These are phyloP conservation scores for Malus sieversii DNA, from an alignment of 306 rosid species.

Conservation along the genomic window DNA sequence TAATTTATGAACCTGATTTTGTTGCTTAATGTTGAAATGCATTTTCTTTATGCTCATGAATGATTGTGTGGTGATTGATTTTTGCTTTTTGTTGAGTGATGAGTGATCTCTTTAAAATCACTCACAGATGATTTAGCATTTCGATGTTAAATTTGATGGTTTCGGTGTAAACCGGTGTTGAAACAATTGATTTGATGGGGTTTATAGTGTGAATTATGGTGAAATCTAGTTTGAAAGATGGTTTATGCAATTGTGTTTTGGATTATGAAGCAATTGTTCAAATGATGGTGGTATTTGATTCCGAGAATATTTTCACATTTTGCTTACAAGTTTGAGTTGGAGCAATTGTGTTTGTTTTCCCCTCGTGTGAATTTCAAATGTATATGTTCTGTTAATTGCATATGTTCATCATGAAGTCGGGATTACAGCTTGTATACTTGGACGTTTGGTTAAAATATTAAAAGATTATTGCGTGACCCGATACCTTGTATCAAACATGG, in stretches of 20 bases:
- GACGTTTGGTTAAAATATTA: not conserved
- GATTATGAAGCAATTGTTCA: not conserved
- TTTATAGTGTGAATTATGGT: not conserved
- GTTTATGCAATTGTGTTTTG: not conserved
- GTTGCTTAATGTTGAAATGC: slow-evolving; percentile 2
- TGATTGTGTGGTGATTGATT: not conserved
- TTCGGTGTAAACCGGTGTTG: not conserved
- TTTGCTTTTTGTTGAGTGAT: not conserved
- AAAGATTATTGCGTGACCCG: too few relatives aligned
- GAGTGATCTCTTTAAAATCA: too few relatives aligned
- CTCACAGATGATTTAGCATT: too few relatives aligned
- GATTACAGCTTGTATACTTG: not conserved
- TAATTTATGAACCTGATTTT: not conserved
- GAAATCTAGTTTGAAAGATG: not conserved
- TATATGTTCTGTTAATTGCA: not conserved
- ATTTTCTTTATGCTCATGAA: not conserved
- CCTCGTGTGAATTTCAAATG: not conserved
- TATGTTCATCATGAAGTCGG: too few relatives aligned
- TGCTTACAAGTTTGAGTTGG: not conserved
- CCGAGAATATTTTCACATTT: not conserved
- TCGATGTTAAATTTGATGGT: not conserved
- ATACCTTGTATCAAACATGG: not conserved
- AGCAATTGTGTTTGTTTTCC: not conserved
- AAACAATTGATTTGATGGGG: not conserved
- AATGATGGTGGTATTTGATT: not conserved